Conservation (phyloP, 139 green algal genomes). For the Zygnema cylindricum region DNA sequence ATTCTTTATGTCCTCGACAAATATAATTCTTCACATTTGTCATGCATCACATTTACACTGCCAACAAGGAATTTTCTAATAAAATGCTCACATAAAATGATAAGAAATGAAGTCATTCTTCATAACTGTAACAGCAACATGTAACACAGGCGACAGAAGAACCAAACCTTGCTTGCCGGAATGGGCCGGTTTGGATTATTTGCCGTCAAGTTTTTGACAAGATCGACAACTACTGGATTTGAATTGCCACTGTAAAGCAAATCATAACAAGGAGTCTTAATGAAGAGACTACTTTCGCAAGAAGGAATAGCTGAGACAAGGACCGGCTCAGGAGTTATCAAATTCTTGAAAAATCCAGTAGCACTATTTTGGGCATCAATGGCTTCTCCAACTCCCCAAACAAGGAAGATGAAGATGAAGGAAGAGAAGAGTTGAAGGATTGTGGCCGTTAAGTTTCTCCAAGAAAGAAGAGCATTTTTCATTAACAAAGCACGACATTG, state of each 20-base stretch:
- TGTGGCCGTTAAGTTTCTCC: constrained; percentile 80
- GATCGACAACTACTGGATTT: neutral
- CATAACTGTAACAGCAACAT: neutral
- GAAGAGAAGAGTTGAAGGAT: constrained; percentile 78
- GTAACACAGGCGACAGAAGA: constrained; percentile 1
- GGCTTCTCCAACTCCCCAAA: constrained; percentile 62
- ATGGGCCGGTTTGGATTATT: constrained; percentile 75
- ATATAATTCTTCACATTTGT: neutral
- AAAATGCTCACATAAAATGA: neutral
- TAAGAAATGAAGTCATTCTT: neutral
- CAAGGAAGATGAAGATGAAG: constrained; percentile 88
- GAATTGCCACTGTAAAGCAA: constrained; percentile 78
- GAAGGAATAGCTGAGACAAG: constrained; percentile 63
- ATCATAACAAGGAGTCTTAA: constrained; percentile 72
- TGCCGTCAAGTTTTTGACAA: constrained; percentile 70
- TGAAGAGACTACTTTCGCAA: constrained; percentile 75
- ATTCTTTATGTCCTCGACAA: neutral
- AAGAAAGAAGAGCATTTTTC: constrained; percentile 66
- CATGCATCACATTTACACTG: neutral
- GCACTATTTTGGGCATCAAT: constrained; percentile 31
- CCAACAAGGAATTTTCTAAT: neutral
- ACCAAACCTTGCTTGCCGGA: constrained; percentile 59
- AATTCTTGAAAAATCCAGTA: constrained; percentile 37
- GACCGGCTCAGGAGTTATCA: constrained; percentile 8
- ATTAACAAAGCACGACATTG: constrained; percentile 52